Evolutionary conservation across 2,329 filamentous ascomycete genomes (phyloP).

Genomic region (Colletotrichum salicis): DNA sequence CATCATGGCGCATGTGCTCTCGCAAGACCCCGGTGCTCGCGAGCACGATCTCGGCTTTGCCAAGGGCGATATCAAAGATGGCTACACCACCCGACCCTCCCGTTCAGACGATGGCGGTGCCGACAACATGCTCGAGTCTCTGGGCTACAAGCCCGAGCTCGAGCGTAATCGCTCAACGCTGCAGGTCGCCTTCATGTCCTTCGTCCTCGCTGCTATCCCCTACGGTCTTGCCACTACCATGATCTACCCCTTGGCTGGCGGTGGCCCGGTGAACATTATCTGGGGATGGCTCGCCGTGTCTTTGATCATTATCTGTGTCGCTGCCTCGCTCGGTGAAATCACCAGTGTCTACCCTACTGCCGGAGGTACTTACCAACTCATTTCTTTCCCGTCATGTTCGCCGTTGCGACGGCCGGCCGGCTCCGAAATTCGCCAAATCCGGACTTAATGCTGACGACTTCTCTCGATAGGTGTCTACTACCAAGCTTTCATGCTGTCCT

Average conservation of each 20-base stretch:
- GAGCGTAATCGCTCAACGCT: constrained; percentile 72
- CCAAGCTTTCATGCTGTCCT: constrained; percentile 79
- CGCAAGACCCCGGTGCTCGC: constrained; percentile 35
- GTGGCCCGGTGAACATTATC: constrained; percentile 75
- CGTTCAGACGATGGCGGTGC: constrained; percentile 55
- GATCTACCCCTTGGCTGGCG: constrained; percentile 73
- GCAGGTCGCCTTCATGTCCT: constrained; percentile 80
- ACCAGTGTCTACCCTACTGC: constrained; percentile 81
- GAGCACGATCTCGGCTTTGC: constrained; percentile 32
- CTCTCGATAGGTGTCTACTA: constrained; percentile 70
- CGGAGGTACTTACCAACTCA: constrained; percentile 59
- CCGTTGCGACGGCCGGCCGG: constrained; percentile 8
- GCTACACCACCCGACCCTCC: constrained; percentile 34
- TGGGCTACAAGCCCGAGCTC: constrained; percentile 75
- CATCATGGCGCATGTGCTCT: constrained; percentile 34
- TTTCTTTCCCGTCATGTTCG: neutral
- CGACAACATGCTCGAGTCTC: constrained; percentile 70
- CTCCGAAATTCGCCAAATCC: constrained; percentile 7
- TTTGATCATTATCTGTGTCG: constrained; percentile 77
- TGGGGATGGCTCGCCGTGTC: constrained; percentile 79
- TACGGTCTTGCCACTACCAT: constrained; percentile 79
- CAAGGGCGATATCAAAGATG: constrained; percentile 31
- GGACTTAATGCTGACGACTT: constrained; percentile 29
- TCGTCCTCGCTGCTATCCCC: constrained; percentile 79
- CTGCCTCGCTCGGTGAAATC: constrained; percentile 77